Percentiles rank a stretch among this genome's conserved stretches.
Conservation (phyloP, 768 basidiomycete genomes). For the Pleurotus salmoneostramineus region DNA sequence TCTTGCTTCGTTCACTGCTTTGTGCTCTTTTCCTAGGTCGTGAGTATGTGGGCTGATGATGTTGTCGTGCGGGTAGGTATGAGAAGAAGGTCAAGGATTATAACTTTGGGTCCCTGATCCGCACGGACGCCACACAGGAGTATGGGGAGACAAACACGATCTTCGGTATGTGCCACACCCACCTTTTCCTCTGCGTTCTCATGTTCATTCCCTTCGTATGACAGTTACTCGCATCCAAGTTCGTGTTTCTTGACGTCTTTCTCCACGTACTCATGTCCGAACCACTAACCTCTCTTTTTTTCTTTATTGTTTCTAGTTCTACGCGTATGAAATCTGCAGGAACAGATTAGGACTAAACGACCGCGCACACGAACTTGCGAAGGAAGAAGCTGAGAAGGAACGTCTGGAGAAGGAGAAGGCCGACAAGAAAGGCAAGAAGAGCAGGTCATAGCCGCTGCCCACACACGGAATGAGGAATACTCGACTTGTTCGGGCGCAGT, state of each 20-base stretch:
- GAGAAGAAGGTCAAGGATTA: slow-evolving; percentile 89
- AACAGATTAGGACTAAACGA: slow-evolving; percentile 92
- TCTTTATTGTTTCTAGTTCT: slow-evolving; percentile 57
- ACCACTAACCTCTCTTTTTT: background rate
- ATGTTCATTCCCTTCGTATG: slow-evolving; percentile 4
- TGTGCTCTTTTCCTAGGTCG: too few relatives aligned
- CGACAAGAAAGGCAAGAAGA: slow-evolving; percentile 14
- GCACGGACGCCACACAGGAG: slow-evolving; percentile 72
- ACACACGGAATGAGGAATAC: too few relatives aligned
- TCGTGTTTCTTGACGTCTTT: slow-evolving; percentile 15
- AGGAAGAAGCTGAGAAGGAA: slow-evolving; percentile 64
- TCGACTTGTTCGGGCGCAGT: too few relatives aligned
- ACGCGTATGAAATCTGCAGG: slow-evolving; percentile 78
- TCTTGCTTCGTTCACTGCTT: background rate
- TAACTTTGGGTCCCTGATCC: slow-evolving; percentile 95
- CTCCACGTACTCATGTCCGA: slow-evolving; percentile 10
- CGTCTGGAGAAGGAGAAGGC: slow-evolving; percentile 53
- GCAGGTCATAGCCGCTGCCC: slow-evolving; percentile 1
- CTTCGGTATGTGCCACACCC: slow-evolving; percentile 57
- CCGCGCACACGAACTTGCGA: slow-evolving; percentile 75
- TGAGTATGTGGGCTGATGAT: background rate
- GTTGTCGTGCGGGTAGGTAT: slow-evolving; percentile 47
- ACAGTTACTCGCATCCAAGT: slow-evolving; percentile 72
- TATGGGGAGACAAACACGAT: slow-evolving; percentile 93
- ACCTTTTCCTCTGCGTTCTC: background rate